Evolutionary conservation across 2,329 filamentous ascomycete species (phyloP), one percentile per base, ranked within the genome.

Genomic region (Phaeosphaeria sp.): DNA sequence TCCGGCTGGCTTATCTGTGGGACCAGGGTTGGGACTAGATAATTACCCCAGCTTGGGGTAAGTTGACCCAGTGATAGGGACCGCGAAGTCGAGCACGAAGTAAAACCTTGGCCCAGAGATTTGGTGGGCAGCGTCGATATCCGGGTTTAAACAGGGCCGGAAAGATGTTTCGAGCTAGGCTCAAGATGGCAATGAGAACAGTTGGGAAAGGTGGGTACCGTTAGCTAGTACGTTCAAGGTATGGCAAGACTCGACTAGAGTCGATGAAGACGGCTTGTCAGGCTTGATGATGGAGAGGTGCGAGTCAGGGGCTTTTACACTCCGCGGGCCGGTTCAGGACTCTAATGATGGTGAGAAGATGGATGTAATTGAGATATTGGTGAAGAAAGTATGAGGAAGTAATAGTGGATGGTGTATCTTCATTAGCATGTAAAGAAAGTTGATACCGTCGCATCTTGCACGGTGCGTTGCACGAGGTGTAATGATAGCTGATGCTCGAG

Each of bases 21-120:
- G 61, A 48, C 56, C 48, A 54, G 44, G n/a, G 8, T 36, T 13
- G 30, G 30, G 15, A 13, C 30, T 36, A 36, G 30, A 36, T 36
- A 42, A 46, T 55, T 65, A 66, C 65, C 61, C 63, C 63, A 66
- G 59, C 52, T 57, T 59, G 65, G 65, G 65, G 63, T 67, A 67
- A 65, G 59, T 22, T 55, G 55, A 46, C 39, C 49, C 55, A 57
- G 25, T 55, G 61, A 65, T 65, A 63, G 61, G 30, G 20, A 52
- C 44, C 59, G 59, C 60, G 61, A 59, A 58, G 53, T 57, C 51
- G 9, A 51, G 42, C 6, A 36, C 15, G 11, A 36, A 36, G 8
- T 36, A 13, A 36, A 7, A 36, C 11, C 42, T 45, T 44, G 40
- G 25, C 24, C 42, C 39, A 49, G 47, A 24, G 40, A 46, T 36